These are phyloP conservation scores for Diplodia intermedia DNA, from an alignment of 2,329 filamentous ascomycete genomes.

Conservation along the genomic window DNA sequence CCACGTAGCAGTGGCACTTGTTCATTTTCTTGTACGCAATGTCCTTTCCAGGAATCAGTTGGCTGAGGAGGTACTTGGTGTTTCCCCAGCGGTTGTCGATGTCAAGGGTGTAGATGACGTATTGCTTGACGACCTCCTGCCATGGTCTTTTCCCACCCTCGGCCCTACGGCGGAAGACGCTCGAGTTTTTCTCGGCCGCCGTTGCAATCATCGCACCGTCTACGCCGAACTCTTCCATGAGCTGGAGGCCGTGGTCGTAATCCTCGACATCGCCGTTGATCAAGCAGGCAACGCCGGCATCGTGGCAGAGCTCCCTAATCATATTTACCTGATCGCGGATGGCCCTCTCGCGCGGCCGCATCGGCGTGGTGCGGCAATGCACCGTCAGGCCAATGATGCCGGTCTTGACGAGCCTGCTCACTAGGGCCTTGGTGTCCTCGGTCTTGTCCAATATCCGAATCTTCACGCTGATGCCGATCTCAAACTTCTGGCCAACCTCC, in stretches of 20 bases:
- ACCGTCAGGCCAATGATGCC: slow-evolving; percentile 92
- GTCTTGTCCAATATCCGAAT: slow-evolving; percentile 84
- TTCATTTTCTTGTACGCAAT: slow-evolving; percentile 68
- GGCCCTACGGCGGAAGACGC: slow-evolving; percentile 75
- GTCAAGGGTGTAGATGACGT: slow-evolving; percentile 74
- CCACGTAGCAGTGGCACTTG: slow-evolving; percentile 72
- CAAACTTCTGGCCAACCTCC: slow-evolving; percentile 75
- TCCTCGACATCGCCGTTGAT: slow-evolving; percentile 93
- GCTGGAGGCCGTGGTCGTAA: slow-evolving; percentile 71
- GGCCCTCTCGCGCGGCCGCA: slow-evolving; percentile 88
- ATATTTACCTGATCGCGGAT: slow-evolving; percentile 86
- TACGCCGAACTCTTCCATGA: slow-evolving; percentile 80
- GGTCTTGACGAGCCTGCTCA: slow-evolving; percentile 78
- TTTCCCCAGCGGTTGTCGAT: slow-evolving; percentile 89
- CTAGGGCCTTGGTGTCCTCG: slow-evolving; percentile 76
- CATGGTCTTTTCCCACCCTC: slow-evolving; percentile 76
- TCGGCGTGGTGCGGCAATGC: slow-evolving; percentile 94
- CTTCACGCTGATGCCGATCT: slow-evolving; percentile 96
- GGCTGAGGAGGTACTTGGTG: slow-evolving; percentile 87
- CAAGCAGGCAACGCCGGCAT: slow-evolving; percentile 86
- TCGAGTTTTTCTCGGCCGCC: slow-evolving; percentile 87
- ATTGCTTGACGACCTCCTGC: slow-evolving; percentile 78
- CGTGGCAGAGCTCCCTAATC: slow-evolving; percentile 79
- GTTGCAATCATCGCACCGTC: slow-evolving; percentile 98
- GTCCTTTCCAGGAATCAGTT: slow-evolving; percentile 84